Evolutionary conservation across 352 stramenopile genomes (phyloP), one percentile per base, ranked within the genome.

Genomic region (Phytopythium litorale): DNA sequence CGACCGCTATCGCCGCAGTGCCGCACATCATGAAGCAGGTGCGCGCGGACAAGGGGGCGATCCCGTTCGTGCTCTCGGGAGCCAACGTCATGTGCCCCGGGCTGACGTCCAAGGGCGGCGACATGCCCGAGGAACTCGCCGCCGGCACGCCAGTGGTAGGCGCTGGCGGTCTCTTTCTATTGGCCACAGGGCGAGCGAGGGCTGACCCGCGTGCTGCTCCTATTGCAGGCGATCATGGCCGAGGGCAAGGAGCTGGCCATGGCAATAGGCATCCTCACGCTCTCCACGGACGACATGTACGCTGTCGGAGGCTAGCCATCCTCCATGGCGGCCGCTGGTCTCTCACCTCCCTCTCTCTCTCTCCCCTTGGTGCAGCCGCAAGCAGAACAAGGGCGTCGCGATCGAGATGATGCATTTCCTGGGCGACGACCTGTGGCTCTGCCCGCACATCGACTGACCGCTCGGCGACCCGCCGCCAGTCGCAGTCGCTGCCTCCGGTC

Each of bases 31-130:
- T 98, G 92, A 93, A 94, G 66, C 79, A 87, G 58, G 92, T 98
- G 65, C 81, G 89, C 46, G 97, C 98, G 3, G 97, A 99, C 79
- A 98, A 98, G 75, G 97, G 97, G 51, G 97, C 97, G 1, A 99
- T 99, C 78, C 97, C 96, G 56, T 99, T 98, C 70, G 79, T 99
- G 59, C 76, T 99, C 15, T 98, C 96, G 7, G 97, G 97, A 18
- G 97, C 97, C 25, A 99, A 99, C 79, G 95, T 99, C 58, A 99
- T 99, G 97, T 99, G 97, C 63, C 97, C 97, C 16, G 97, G 97
- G 19, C 81, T 99, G 16, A 99, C 97, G 7, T 99, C 97, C 63
- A 84, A 88, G 19, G 96, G 96, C 43, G 96, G 94, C 23, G 79
- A 96, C 63, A 95, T 99, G 85, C 89, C 92, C 11, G 84, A 96